These are phyloP conservation scores for Caloboletus inedulis DNA, from an alignment of 1,284 basidiomycete species.

Conservation along the genomic window DNA sequence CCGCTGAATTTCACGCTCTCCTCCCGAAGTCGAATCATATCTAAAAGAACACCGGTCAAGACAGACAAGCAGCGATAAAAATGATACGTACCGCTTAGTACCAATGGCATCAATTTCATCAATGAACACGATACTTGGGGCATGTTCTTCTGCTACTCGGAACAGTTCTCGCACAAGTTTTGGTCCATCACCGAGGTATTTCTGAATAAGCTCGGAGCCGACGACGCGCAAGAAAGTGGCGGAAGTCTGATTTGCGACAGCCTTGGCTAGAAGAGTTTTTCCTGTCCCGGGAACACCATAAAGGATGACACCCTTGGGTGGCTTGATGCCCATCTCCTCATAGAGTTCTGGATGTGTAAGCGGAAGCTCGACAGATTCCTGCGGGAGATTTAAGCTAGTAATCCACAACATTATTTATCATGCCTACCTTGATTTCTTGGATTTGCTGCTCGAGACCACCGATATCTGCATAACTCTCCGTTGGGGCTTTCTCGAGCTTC, in stretches of 20 bases:
- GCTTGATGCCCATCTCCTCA: slow-evolving; percentile 99
- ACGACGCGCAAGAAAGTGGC: slow-evolving; percentile 98
- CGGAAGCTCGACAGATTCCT: slow-evolving; percentile 98
- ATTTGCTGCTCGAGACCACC: slow-evolving; percentile 97
- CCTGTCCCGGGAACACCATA: slow-evolving; percentile 99
- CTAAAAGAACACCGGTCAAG: slow-evolving; percentile 38
- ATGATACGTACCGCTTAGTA: slow-evolving; percentile 79
- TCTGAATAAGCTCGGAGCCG: slow-evolving; percentile 98
- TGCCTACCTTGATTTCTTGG: slow-evolving; percentile 89
- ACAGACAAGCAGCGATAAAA: background rate
- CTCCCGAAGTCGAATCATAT: slow-evolving; percentile 95
- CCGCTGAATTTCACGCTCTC: slow-evolving; percentile 97
- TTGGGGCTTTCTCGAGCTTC: slow-evolving; percentile 99
- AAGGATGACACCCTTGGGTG: slow-evolving; percentile 98
- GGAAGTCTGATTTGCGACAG: slow-evolving; percentile 98
- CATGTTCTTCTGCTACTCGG: slow-evolving; percentile 95
- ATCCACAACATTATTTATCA: background rate
- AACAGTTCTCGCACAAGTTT: slow-evolving; percentile 98
- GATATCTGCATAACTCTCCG: slow-evolving; percentile 98
- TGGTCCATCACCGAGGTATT: slow-evolving; percentile 99
- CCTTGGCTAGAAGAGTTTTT: slow-evolving; percentile 97
- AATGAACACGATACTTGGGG: slow-evolving; percentile 99
- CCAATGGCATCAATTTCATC: slow-evolving; percentile 99
- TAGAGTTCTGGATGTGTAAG: slow-evolving; percentile 98
- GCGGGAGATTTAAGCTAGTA: slow-evolving; percentile 1